Base-by-base conservation (phyloP, 2,329 filamentous ascomycete species). In the Neoascochyta sp. region DNA sequence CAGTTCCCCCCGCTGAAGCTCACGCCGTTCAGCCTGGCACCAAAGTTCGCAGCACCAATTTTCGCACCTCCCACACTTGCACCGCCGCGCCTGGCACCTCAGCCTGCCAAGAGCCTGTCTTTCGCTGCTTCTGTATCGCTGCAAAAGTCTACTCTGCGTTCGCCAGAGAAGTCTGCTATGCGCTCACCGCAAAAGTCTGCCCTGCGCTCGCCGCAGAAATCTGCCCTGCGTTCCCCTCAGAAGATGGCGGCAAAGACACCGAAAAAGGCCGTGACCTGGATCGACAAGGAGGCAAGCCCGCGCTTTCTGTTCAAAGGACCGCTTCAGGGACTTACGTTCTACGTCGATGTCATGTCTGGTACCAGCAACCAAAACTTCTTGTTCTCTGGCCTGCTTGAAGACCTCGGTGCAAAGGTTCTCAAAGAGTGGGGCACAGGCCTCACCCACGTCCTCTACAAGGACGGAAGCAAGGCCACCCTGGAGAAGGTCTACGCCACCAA, bases 361-460 rank as follows among this genome's bases (percentile, higher is more conserved):
- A 84, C 92, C 50, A 87, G 87, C 5, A 44, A 54, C 12, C 47
- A 55, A 16, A 50, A 51, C 27, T 80, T 50, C 30, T 78, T 92
- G 34, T 94, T 93, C 56, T 74, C 86, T 10, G 83, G 89, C 47
- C 71, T 93, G 5, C 73, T 94, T 13, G 76, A 72, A 7, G 78
- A 86, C 50, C 88, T 94, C 77, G 88, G 88, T 8, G 88, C 88
- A 12, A 76, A 78, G 24, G 87, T 85, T 49, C 74, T 89, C 23
- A 85, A 81, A 62, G 35, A 52, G 12, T 56, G 48, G 36, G 81
- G 51, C 77, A 78, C 5, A 62, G 83, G 81, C 4, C 86, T 94
- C 49, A 94, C 87, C 0, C 88, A 95, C 54, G 84, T 95, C 6
- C 78, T 95, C 5, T 95, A 81, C 70, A 95, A 94, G 60, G 88